These are phyloP conservation scores for Dryadomyces quercus-mongolicae DNA, from an alignment of 2,329 filamentous ascomycete species.

Conservation along the genomic window DNA sequence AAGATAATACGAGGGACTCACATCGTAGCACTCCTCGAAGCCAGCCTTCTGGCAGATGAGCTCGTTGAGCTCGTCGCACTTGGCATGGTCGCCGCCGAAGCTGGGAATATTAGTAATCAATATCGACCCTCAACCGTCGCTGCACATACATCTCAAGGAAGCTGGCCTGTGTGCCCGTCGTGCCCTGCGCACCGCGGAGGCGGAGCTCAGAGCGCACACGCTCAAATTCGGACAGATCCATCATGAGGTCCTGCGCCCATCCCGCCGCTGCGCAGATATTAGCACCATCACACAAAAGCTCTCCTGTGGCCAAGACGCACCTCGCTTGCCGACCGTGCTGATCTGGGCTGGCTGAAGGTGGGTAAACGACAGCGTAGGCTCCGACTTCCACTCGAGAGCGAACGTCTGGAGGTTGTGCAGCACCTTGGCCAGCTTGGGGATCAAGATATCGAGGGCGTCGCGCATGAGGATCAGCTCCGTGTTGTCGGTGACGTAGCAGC, in stretches of 20 bases:
- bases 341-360: background rate
- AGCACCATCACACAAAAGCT: background rate
- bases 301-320: background rate
- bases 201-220: background rate
- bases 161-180: slow-evolving; percentile 18
- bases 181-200: slow-evolving; percentile 1
- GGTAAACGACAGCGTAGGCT: background rate
- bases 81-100: slow-evolving; percentile 34
- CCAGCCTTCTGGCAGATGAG: slow-evolving; percentile 42
- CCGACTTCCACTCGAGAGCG: background rate
- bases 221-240: background rate
- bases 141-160: slow-evolving; percentile 22
- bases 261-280: background rate
- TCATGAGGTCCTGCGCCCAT: slow-evolving; percentile 1
- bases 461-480: slow-evolving; percentile 1
- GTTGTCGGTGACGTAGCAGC: slow-evolving; percentile 5
- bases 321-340: background rate
- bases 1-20: too few relatives aligned
- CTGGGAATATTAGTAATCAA: too few relatives aligned
- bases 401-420: background rate
- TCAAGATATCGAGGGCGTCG: slow-evolving; percentile 55
- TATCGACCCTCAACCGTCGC: too few relatives aligned
- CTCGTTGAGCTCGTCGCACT: slow-evolving; percentile 42
- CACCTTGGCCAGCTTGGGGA: slow-evolving; percentile 47
- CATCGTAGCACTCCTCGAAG: slow-evolving; percentile 40